These are phyloP conservation scores for Polysphondylium violaceum DNA, from an alignment of 78 protist genomes.

Conservation along the genomic window DNA sequence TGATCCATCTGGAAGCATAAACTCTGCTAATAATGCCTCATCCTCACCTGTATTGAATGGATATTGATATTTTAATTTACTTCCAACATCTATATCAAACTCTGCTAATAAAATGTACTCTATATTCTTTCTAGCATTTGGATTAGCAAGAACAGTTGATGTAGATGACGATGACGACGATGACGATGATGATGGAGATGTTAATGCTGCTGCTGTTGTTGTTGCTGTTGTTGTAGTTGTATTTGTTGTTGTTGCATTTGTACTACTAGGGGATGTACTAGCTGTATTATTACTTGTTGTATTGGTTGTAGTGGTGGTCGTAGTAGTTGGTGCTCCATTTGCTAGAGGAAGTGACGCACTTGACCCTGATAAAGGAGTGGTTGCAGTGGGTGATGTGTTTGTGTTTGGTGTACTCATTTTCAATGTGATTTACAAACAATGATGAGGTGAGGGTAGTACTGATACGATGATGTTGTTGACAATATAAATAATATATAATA, in stretches of 20 bases:
- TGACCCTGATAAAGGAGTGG: too few species aligned
- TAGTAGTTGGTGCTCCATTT: not conserved
- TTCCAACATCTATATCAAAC: constrained; percentile 90
- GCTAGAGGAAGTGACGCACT: not conserved
- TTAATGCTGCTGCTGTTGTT: constrained; percentile 30
- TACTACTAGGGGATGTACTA: not conserved
- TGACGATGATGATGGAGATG: not conserved
- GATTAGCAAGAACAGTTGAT: not conserved
- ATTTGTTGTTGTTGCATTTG: constrained; percentile 13
- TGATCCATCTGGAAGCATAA: constrained; percentile 94
- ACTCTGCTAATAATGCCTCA: constrained; percentile 86
- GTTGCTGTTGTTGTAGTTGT: constrained; percentile 7
- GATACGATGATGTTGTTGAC: too few species aligned
- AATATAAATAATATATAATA: too few species aligned
- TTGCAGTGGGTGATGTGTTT: not conserved
- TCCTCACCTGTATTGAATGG: constrained; percentile 84
- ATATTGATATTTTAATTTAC: constrained; percentile 80
- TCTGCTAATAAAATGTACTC: constrained; percentile 88
- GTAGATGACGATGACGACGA: not conserved
- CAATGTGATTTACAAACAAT: not conserved
- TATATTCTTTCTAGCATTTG: too few species aligned
- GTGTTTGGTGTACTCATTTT: not conserved
- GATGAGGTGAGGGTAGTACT: too few species aligned
- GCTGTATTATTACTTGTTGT: constrained; percentile 9
- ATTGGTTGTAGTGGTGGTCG: not conserved